These are phyloP conservation scores for Mortierella sp. DNA, from an alignment of 371 early-diverging fungal genomes.

Conservation along the genomic window DNA sequence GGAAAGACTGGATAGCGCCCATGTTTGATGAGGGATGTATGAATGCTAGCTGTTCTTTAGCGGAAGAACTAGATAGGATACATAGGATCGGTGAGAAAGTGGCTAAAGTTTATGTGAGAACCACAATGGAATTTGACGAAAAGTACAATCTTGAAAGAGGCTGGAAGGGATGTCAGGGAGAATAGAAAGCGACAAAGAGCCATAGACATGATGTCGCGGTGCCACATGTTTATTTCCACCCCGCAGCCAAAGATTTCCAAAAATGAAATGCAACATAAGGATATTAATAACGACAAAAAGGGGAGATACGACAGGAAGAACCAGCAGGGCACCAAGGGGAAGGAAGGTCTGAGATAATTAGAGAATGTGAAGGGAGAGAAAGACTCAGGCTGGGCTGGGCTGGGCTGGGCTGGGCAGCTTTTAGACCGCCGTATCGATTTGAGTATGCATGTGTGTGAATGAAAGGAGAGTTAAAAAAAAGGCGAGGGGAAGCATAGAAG, in stretches of 20 bases:
- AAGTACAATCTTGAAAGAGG: too few relatives aligned
- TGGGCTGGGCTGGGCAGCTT: background rate
- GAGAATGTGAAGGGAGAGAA: too few relatives aligned
- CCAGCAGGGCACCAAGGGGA: slow-evolving; percentile 15
- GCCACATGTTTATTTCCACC: background rate
- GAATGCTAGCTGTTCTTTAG: slow-evolving; percentile 11
- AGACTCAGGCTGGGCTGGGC: too few relatives aligned
- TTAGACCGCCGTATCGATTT: too few relatives aligned
- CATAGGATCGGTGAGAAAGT: too few relatives aligned
- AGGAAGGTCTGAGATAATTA: background rate
- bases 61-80: background rate
- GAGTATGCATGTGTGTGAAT: background rate
- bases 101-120: too few relatives aligned
- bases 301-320: background rate
- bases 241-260: background rate
- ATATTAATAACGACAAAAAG: slow-evolving; percentile 10
- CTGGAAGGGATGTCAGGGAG: too few relatives aligned
- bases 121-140: too few relatives aligned
- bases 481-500: slow-evolving; percentile 1
- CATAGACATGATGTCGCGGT: background rate
- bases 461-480: slow-evolving; percentile 5
- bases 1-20: slow-evolving; percentile 53
- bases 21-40: slow-evolving; percentile 20
- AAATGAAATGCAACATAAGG: too few relatives aligned
- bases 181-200: background rate